Evolutionary conservation across 495 filamentous ascomycete species (phyloP), one percentile per base, ranked within the genome.

Genomic region (Penicillium coprophilum): DNA sequence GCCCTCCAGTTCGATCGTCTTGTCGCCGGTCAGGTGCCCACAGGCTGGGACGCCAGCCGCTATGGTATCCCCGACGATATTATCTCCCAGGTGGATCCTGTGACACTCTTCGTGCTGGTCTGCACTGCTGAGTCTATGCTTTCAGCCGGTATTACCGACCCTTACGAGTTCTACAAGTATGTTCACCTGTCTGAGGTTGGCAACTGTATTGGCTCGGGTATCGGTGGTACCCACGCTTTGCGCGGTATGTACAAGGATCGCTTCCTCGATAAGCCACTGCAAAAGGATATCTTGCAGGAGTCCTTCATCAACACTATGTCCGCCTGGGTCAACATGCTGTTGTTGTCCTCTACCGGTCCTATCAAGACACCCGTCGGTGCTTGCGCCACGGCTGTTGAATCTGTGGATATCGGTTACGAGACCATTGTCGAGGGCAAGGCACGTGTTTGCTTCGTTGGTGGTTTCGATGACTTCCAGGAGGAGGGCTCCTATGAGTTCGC

Each of bases 231-330:
- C 46, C 82, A 83, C 61, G 95, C 94, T 53, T 82, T 97, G 55
- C 84, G 93, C 59, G 92, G 92, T 56, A 97, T 99, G 94, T 97
- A 97, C 79, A 96, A 93, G 77, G 95, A 97, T 68, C 88, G 94
- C 46, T 97, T 85, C 83, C 78, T 96, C 50, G 94, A 98, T 77
- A 94, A 92, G 75, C 94, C 94, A n/a, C 80, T 97, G 20, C 94
- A 99, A 72, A 99, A 97, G 76, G 94, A 99, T 70, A 96, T 99
- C 63, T 80, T 99, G 34, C 94, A 99, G 68, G 94, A 99, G 73
- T 97, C 94, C 4, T 99, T 99, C 82, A 97, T 99, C 81, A 99
- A 99, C 76, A 97, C 94, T 23, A 99, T 99, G 94, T 86, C 89
- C 58, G 94, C 94, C 6, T 99, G 94, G 94, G 92, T 97, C 50